Evolutionary conservation across 2,329 filamentous ascomycete species (phyloP).

Genomic region (Xylaria multiplex): DNA sequence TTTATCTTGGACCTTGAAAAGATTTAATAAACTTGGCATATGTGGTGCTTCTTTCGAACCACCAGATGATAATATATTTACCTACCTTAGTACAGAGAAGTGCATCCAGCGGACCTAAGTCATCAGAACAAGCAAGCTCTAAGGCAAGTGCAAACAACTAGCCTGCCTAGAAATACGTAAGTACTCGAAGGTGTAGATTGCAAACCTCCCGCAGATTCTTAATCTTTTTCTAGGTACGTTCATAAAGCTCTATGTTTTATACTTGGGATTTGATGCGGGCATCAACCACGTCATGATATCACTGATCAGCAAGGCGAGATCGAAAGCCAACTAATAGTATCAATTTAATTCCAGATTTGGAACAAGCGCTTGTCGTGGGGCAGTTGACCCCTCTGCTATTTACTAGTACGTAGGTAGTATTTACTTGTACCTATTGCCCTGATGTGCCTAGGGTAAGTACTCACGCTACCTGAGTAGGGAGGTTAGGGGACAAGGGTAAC

Average conservation of each 20-base stretch:
- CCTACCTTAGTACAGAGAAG: neutral
- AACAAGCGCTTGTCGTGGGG: slow-evolving; percentile 26
- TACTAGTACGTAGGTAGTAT: neutral
- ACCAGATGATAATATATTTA: too few species aligned
- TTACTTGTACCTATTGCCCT: neutral
- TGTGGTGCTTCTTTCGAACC: neutral
- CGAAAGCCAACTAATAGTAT: slow-evolving; percentile 4
- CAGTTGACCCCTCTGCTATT: slow-evolving; percentile 4
- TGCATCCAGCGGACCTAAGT: too few species aligned
- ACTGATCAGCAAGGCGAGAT: neutral
- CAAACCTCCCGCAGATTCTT: neutral
- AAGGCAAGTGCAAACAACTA: slow-evolving; percentile 3
- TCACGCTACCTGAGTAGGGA: too few species aligned
- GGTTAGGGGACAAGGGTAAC: too few species aligned
- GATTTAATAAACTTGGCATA: slow-evolving; percentile 1
- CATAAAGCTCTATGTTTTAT: neutral
- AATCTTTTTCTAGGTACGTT: neutral
- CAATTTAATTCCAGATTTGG: slow-evolving; percentile 35
- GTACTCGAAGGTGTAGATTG: neutral
- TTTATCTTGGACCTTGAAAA: neutral
- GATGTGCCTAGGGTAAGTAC: too few species aligned
- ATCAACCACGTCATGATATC: too few species aligned
- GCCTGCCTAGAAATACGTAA: neutral
- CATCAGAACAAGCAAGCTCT: too few species aligned
- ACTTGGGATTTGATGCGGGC: neutral